Conservation (phyloP, 2,329 filamentous ascomycete species). For the Pseudocercospora macadamiae region DNA sequence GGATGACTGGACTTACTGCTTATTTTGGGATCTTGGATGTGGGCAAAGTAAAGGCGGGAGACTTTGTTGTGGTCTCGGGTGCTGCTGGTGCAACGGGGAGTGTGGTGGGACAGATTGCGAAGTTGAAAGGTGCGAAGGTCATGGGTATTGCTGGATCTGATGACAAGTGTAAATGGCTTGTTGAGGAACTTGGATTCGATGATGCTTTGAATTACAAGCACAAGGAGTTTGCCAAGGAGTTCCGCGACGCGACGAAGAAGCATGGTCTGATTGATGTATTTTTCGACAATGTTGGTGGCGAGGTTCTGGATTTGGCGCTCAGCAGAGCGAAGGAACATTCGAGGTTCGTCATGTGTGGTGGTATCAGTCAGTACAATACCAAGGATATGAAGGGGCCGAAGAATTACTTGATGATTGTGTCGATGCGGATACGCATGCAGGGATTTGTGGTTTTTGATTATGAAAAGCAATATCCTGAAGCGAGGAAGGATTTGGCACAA, state of each 20-base stretch:
- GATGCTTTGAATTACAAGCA: conserved; percentile 71
- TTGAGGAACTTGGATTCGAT: conserved; percentile 67
- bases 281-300: conserved; percentile 73
- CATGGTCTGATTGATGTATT: conserved; percentile 59
- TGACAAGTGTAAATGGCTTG: conserved; percentile 70
- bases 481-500: conserved; percentile 56
- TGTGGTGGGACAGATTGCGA: conserved; percentile 77
- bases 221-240: conserved; percentile 61
- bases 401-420: conserved; percentile 57
- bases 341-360: conserved; percentile 71
- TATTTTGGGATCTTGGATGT: conserved; percentile 75
- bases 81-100: conserved; percentile 78
- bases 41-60: conserved; percentile 67
- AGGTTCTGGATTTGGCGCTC: conserved; percentile 69
- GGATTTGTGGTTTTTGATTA: conserved; percentile 77
- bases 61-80: conserved; percentile 76
- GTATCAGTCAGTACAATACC: conserved; percentile 69
- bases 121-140: conserved; percentile 67
- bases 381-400: conserved; percentile 56
- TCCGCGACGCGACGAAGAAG: conserved; percentile 61
- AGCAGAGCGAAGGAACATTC: conserved; percentile 61
- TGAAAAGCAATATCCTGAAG: conserved; percentile 58
- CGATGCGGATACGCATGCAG: conserved; percentile 63
- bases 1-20: conserved; percentile 72
- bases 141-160: conserved; percentile 68